Conservation (phyloP, 805 yeast species). For the Naumovozyma castellii region DNA sequence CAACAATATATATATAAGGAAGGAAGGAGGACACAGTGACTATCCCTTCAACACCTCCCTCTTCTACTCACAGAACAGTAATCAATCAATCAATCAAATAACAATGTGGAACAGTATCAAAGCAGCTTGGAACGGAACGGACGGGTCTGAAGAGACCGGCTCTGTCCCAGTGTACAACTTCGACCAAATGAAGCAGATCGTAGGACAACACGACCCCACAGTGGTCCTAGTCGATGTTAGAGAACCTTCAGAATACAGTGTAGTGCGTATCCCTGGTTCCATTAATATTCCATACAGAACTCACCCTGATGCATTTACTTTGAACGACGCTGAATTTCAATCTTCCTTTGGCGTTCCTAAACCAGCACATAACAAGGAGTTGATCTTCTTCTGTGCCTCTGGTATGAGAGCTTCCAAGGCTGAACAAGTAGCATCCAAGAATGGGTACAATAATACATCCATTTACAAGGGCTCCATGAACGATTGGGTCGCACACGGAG, state of each 20-base stretch:
- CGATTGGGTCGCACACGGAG: conserved; percentile 52
- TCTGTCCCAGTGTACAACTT: conserved; percentile 34
- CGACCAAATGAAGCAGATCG: conserved; percentile 41
- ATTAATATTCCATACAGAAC: conserved; percentile 75
- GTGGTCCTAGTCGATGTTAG: conserved; percentile 69
- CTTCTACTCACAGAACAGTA: neutral
- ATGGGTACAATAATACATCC: conserved; percentile 67
- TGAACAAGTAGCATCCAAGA: conserved; percentile 73
- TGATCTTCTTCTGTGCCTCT: conserved; percentile 77
- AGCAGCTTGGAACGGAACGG: conserved; percentile 24
- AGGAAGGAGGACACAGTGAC: no score
- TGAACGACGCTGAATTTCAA: conserved; percentile 58
- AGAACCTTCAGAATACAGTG: conserved; percentile 64
- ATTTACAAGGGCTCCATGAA: conserved; percentile 75
- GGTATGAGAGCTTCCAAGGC: conserved; percentile 80
- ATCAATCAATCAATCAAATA: neutral
- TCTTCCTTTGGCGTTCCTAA: conserved; percentile 66
- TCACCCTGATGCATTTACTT: conserved; percentile 75
- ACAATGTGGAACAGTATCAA: conserved; percentile 19
- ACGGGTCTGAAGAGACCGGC: conserved; percentile 12
- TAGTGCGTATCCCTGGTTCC: conserved; percentile 75
- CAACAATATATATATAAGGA: no score
- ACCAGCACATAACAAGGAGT: conserved; percentile 52
- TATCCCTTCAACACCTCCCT: no score
- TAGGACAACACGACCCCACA: conserved; percentile 33